These are phyloP conservation scores for Chernovozyma aurita DNA, from an alignment of 1,139 yeast genomes.

Conservation along the genomic window DNA sequence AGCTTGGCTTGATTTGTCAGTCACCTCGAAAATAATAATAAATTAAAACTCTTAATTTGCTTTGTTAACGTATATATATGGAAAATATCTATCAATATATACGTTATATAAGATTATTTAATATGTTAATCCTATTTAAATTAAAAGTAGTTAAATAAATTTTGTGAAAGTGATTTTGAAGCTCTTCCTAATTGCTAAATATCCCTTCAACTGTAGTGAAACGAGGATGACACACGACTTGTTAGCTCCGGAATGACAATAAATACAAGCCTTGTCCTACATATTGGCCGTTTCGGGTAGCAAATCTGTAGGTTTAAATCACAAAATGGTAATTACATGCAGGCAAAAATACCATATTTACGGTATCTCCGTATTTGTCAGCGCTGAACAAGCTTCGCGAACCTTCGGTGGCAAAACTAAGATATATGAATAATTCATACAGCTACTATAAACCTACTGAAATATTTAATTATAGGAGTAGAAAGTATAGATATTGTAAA, in stretches of 20 bases:
- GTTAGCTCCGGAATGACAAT: neutral
- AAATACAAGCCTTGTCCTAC: neutral
- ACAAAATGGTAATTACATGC: neutral
- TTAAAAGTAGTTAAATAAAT: too few relatives aligned
- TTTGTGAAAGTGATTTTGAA: too few relatives aligned
- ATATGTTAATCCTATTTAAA: neutral
- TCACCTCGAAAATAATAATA: neutral
- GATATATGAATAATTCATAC: too few relatives aligned
- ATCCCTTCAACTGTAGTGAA: neutral
- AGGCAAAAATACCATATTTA: neutral
- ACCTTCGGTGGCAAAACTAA: constrained; percentile 8
- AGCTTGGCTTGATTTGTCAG: neutral
- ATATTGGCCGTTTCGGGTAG: neutral
- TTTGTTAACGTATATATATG: neutral
- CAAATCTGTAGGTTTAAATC: neutral
- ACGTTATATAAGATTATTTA: neutral
- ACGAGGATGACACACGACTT: neutral
- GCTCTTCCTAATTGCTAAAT: neutral
- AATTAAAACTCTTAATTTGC: neutral
- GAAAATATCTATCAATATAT: neutral
- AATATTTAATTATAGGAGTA: too few relatives aligned
- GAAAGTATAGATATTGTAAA: too few relatives aligned
- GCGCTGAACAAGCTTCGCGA: constrained; percentile 5
- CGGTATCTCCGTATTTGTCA: constrained; percentile 7
- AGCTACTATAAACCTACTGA: too few relatives aligned